phyloP scores from a whole-genome alignment of 345 rosid species.

The Schrenkiella parvula region DNA sequence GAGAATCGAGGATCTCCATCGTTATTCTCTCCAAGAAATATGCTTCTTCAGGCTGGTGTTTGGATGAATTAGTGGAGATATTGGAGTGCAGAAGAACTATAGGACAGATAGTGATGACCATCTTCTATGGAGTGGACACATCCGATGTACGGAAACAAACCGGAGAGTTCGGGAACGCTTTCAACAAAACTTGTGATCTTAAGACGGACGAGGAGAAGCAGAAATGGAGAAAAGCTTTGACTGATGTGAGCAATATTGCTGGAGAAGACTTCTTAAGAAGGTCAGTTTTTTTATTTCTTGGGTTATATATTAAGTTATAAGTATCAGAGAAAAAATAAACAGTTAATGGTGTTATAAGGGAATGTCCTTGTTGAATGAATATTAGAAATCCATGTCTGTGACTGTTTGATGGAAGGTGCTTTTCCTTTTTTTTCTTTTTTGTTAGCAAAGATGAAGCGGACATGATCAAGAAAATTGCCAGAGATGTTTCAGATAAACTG shows the following conservation, averaged over 20 bases:
- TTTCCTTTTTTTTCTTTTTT: no score
- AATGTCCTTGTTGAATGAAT: no score
- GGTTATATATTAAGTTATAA: no score
- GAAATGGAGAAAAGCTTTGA: background rate
- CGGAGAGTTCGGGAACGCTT: background rate
- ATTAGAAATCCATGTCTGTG: no score
- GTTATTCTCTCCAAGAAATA: background rate
- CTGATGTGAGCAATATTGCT: background rate
- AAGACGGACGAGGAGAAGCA: background rate
- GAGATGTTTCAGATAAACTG: constrained; percentile 1
- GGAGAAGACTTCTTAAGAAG: background rate
- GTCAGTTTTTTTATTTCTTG: background rate
- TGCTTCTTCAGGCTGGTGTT: background rate
- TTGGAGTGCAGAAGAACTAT: background rate
- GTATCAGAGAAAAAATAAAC: no score
- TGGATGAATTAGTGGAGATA: background rate
- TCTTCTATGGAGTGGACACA: background rate
- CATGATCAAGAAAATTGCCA: background rate
- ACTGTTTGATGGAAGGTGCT: no score
- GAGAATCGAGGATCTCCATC: background rate
- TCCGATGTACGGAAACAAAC: background rate
- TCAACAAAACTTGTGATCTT: background rate
- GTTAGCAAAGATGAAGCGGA: background rate
- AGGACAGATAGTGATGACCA: background rate
- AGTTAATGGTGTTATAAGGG: no score